Percentiles rank a stretch among this genome's conserved stretches.
These are phyloP conservation scores for Cicer judaicum DNA, from an alignment of 306 rosid genomes.

Conservation along the genomic window DNA sequence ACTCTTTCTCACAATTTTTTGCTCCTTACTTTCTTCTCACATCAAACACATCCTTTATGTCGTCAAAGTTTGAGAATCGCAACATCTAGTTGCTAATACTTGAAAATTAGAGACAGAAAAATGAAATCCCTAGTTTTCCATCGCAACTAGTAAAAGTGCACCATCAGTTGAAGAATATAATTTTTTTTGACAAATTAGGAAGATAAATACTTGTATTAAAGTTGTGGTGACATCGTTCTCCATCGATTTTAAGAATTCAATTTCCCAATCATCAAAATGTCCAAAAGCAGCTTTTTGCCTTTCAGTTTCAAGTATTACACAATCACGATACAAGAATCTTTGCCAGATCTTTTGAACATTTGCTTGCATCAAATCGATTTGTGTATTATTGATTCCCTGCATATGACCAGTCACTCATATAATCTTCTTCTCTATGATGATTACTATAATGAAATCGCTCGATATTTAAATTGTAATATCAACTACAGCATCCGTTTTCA, in stretches of 20 bases:
- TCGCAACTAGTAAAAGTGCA: background rate
- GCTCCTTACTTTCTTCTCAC: background rate
- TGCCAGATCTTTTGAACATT: slow-evolving; percentile 83
- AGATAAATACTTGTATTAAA: slow-evolving; percentile 68
- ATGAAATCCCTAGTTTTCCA: too few relatives aligned
- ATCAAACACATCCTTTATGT: background rate
- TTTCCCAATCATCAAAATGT: slow-evolving; percentile 71
- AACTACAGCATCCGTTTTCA: background rate
- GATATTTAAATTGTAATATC: slow-evolving; percentile 27
- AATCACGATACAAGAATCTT: slow-evolving; percentile 79
- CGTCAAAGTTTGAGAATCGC: background rate
- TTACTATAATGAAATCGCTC: background rate
- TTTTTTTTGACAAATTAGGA: slow-evolving; percentile 11
- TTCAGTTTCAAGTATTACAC: slow-evolving; percentile 86
- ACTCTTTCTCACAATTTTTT: too few relatives aligned
- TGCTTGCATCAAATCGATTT: slow-evolving; percentile 70
- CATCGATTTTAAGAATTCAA: slow-evolving; percentile 55
- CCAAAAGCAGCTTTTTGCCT: slow-evolving; percentile 69
- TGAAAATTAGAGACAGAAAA: too few relatives aligned
- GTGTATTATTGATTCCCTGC: slow-evolving; percentile 75
- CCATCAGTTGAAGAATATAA: background rate
- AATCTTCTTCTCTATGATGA: slow-evolving; percentile 22
- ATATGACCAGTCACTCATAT: slow-evolving; percentile 43
- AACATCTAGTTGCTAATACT: background rate
- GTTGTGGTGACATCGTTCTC: slow-evolving; percentile 78